phyloP scores from a whole-genome alignment of 2,329 filamentous ascomycete species.

The Plectosphaerella sp. region DNA sequence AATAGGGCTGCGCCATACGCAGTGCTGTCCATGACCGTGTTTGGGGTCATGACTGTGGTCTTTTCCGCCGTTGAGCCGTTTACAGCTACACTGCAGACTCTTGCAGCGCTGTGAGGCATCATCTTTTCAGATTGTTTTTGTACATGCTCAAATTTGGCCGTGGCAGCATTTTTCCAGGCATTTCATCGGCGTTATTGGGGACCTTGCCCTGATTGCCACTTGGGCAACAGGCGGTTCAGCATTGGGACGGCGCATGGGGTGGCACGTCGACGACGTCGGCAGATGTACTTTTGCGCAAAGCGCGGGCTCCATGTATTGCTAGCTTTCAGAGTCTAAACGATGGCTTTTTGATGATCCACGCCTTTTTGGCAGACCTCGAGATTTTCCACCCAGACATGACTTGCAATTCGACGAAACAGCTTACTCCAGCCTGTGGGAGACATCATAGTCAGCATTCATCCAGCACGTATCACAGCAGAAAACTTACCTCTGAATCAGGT shows the following conservation, averaged over 20 bases:
- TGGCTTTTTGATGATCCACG: slow-evolving; percentile 6
- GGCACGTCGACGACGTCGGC: not conserved
- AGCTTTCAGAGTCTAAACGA: not conserved
- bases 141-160: not conserved
- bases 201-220: not conserved
- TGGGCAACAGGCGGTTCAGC: not conserved
- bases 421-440: slow-evolving; percentile 45
- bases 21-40: slow-evolving; percentile 52
- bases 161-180: not conserved
- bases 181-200: not conserved
- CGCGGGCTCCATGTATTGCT: not conserved
- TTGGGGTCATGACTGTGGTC: slow-evolving; percentile 51
- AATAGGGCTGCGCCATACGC: slow-evolving; percentile 52
- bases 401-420: not conserved
- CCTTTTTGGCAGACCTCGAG: not conserved
- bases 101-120: slow-evolving; percentile 9
- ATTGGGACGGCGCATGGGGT: not conserved
- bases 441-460: slow-evolving; percentile 54
- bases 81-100: slow-evolving; percentile 26
- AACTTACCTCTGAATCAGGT: slow-evolving; percentile 86
- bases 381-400: not conserved
- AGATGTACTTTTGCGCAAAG: not conserved
- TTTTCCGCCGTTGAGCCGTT: slow-evolving; percentile 46
- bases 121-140: not conserved
- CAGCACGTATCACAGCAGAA: not conserved